phyloP scores from a whole-genome alignment of 179 eudicot genomes.

The Nepenthes alata region DNA sequence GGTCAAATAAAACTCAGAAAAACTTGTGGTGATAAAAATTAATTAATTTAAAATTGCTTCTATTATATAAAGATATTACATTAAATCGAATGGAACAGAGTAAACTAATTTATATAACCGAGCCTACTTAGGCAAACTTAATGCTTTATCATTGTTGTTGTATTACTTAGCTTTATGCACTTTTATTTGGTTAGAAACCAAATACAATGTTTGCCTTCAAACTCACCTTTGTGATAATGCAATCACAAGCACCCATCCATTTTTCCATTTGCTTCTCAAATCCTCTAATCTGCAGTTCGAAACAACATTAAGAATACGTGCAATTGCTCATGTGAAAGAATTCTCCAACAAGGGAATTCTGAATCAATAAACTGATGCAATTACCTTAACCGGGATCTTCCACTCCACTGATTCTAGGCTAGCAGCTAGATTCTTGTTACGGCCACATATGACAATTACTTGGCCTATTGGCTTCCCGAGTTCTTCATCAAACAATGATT shows the following conservation, averaged over 20 bases:
- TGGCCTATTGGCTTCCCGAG: slow-evolving; percentile 63
- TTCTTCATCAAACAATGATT: slow-evolving; percentile 41
- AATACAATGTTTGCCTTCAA: too few species aligned
- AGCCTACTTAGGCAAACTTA: too few species aligned
- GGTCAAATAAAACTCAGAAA: too few species aligned
- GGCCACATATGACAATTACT: slow-evolving; percentile 67
- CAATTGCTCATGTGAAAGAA: too few species aligned
- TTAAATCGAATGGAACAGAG: too few species aligned
- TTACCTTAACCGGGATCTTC: slow-evolving; percentile 79
- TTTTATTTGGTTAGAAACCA: too few species aligned
- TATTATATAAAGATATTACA: too few species aligned
- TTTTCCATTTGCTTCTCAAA: slow-evolving; percentile 82
- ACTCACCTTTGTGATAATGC: slow-evolving; percentile 79
- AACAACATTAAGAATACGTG: neutral
- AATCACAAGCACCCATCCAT: slow-evolving; percentile 95
- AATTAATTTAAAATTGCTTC: too few species aligned
- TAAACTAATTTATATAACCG: too few species aligned
- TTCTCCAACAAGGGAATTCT: neutral
- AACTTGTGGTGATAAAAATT: too few species aligned
- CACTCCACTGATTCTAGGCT: slow-evolving; percentile 45
- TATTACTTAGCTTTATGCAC: too few species aligned
- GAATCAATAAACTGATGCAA: neutral
- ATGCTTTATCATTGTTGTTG: too few species aligned
- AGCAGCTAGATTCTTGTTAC: slow-evolving; percentile 46
- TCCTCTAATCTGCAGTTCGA: slow-evolving; percentile 46